Percentiles rank a stretch among this genome's conserved stretches.
These are phyloP conservation scores for Candida sithepensis DNA, from an alignment of 805 yeast genomes.

Conservation along the genomic window DNA sequence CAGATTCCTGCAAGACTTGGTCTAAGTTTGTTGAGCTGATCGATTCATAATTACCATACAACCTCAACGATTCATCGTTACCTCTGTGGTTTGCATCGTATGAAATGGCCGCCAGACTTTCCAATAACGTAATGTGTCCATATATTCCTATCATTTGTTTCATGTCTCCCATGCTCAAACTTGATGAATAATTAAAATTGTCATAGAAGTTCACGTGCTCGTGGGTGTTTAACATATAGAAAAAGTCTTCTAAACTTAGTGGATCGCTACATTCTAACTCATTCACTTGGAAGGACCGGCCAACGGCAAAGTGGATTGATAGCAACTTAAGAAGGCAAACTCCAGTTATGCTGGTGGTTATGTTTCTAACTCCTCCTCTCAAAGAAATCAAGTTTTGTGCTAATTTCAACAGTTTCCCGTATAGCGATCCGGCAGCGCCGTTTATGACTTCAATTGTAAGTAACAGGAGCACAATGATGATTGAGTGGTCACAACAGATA, in stretches of 20 bases:
- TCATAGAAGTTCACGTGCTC: slow-evolving; percentile 14
- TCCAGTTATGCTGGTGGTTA: slow-evolving; percentile 13
- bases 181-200: slow-evolving; percentile 7
- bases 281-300: neutral
- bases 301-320: slow-evolving; percentile 5
- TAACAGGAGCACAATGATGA: slow-evolving; percentile 12
- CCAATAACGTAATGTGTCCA: slow-evolving; percentile 10
- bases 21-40: slow-evolving; percentile 8
- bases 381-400: slow-evolving; percentile 16
- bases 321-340: slow-evolving; percentile 15
- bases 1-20: slow-evolving; percentile 7
- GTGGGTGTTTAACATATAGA: slow-evolving; percentile 3
- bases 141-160: slow-evolving; percentile 8
- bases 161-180: slow-evolving; percentile 6
- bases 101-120: slow-evolving; percentile 8
- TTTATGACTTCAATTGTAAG: slow-evolving; percentile 12
- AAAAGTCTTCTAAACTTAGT: slow-evolving; percentile 10
- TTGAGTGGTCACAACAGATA: slow-evolving; percentile 21
- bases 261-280: slow-evolving; percentile 3
- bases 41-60: slow-evolving; percentile 3
- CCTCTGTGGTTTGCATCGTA: neutral
- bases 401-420: slow-evolving; percentile 8
- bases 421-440: slow-evolving; percentile 9
- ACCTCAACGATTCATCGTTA: neutral
- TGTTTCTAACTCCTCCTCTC: slow-evolving; percentile 16